Percentiles rank a stretch among this genome's conserved stretches.
phyloP scores from a whole-genome alignment of 1,139 yeast species.

The Kodamaea suecica region DNA sequence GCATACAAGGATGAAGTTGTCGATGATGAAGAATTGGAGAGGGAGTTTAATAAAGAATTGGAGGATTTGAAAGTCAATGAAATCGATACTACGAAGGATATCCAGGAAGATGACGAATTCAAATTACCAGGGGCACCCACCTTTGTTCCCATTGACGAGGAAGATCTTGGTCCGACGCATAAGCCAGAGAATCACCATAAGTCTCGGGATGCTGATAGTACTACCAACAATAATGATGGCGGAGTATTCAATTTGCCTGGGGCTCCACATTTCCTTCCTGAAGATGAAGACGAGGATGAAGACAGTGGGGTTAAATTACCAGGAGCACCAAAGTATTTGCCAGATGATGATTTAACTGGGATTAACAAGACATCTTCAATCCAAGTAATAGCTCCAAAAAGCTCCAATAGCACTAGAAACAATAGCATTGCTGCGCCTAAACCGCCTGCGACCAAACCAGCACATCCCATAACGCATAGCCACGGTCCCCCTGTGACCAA shows the following conservation, averaged over 20 bases:
- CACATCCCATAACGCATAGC: too few species aligned
- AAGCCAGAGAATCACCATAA: too few species aligned
- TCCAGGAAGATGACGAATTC: constrained; percentile 3
- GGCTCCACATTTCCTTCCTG: constrained; percentile 27
- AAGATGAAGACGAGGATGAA: constrained; percentile 21
- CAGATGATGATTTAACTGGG: constrained; percentile 38
- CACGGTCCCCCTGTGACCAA: constrained; percentile 29
- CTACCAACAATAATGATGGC: background rate
- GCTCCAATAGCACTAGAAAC: constrained; percentile 1
- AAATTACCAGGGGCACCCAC: constrained; percentile 19
- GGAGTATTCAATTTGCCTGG: constrained; percentile 20
- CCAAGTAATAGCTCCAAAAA: constrained; percentile 33
- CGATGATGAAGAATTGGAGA: constrained; percentile 21
- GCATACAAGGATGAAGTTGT: constrained; percentile 24
- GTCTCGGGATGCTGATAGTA: background rate
- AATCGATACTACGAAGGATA: constrained; percentile 8
- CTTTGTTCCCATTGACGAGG: constrained; percentile 14
- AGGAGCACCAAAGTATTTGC: constrained; percentile 43
- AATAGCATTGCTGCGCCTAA: constrained; percentile 4
- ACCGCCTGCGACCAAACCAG: constrained; percentile 1
- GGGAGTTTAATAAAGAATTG: constrained; percentile 29
- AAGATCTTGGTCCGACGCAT: background rate
- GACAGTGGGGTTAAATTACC: constrained; percentile 30
- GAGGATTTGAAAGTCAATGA: constrained; percentile 11
- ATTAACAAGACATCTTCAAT: constrained; percentile 42